A percentile compares a stretch with the other conserved stretches of the same genome.
Evolutionary conservation across 108 stramenopile genomes (phyloP).

Genomic region (Parietichytrium sp.): DNA sequence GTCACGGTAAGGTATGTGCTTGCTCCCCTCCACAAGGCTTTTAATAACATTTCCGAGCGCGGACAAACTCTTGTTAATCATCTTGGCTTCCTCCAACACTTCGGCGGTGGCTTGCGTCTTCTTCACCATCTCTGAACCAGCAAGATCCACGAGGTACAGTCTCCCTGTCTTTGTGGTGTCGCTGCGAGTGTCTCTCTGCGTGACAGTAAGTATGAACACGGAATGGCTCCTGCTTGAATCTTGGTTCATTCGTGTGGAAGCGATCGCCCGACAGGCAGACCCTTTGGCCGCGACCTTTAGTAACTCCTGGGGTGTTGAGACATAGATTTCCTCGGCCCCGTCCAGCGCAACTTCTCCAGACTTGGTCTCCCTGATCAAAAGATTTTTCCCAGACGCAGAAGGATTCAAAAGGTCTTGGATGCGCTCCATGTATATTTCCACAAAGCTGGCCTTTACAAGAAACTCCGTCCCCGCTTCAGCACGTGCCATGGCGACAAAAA

Average conservation of each 20-base stretch:
- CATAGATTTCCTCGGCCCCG: slow-evolving; percentile 57
- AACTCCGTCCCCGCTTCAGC: slow-evolving; percentile 41
- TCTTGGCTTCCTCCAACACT: slow-evolving; percentile 69
- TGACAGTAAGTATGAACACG: slow-evolving; percentile 61
- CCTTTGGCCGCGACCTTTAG: slow-evolving; percentile 44
- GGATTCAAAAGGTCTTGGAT: slow-evolving; percentile 45
- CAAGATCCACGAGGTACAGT: slow-evolving; percentile 53
- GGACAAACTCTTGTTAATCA: slow-evolving; percentile 68
- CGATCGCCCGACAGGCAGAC: slow-evolving; percentile 44
- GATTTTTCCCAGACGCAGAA: slow-evolving; percentile 41
- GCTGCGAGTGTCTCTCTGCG: slow-evolving; percentile 42
- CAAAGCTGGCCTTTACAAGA: slow-evolving; percentile 40
- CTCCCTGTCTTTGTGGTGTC: slow-evolving; percentile 36
- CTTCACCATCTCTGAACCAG: slow-evolving; percentile 52
- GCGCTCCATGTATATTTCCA: slow-evolving; percentile 53
- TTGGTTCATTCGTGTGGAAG: slow-evolving; percentile 72
- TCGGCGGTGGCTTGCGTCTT: slow-evolving; percentile 60
- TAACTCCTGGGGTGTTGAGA: slow-evolving; percentile 42
- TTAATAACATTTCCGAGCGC: slow-evolving; percentile 74
- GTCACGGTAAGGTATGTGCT: slow-evolving; percentile 61
- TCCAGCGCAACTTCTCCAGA: slow-evolving; percentile 64
- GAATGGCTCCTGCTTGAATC: slow-evolving; percentile 65
- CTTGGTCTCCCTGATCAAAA: slow-evolving; percentile 64
- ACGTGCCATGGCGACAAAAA: neutral
- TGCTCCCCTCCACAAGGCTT: slow-evolving; percentile 58